Percentiles rank a stretch among this genome's conserved stretches.
These are phyloP conservation scores for Colletotrichum sp. DNA, from an alignment of 2,329 filamentous ascomycete genomes.

Conservation along the genomic window DNA sequence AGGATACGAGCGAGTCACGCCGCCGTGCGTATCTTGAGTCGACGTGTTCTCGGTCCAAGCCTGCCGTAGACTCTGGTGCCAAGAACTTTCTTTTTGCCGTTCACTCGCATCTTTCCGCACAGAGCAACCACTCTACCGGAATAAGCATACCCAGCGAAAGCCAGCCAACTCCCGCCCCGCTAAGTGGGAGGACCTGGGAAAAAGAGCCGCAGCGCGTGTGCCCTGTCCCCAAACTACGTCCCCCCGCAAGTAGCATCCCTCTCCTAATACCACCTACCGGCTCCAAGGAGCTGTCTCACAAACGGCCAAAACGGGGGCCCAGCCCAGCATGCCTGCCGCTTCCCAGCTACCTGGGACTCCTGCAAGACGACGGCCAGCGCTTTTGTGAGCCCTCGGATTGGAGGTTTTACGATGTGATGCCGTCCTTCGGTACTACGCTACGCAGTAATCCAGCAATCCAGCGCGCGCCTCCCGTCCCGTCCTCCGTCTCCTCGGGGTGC, in stretches of 20 bases:
- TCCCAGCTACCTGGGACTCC: neutral
- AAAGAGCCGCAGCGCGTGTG: neutral
- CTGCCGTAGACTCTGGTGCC: neutral
- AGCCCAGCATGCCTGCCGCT: neutral
- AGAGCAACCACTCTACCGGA: neutral
- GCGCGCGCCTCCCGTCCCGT: neutral
- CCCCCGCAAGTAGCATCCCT: neutral
- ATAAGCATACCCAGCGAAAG: neutral
- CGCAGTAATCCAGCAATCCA: neutral
- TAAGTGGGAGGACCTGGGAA: neutral
- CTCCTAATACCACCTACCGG: neutral
- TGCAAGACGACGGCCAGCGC: neutral
- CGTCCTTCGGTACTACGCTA: too few relatives aligned
- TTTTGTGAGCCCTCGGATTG: neutral
- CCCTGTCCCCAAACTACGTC: neutral
- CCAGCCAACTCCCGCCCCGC: neutral
- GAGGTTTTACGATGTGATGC: neutral
- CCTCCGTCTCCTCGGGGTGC: neutral
- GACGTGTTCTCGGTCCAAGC: neutral
- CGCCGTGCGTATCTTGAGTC: neutral
- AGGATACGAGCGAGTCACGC: neutral
- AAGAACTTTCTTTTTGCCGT: neutral
- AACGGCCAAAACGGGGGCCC: neutral
- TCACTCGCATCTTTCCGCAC: neutral
- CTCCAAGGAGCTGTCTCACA: neutral